Base-by-base conservation (phyloP, 768 basidiomycete genomes). In the Mycena belliarum region DNA sequence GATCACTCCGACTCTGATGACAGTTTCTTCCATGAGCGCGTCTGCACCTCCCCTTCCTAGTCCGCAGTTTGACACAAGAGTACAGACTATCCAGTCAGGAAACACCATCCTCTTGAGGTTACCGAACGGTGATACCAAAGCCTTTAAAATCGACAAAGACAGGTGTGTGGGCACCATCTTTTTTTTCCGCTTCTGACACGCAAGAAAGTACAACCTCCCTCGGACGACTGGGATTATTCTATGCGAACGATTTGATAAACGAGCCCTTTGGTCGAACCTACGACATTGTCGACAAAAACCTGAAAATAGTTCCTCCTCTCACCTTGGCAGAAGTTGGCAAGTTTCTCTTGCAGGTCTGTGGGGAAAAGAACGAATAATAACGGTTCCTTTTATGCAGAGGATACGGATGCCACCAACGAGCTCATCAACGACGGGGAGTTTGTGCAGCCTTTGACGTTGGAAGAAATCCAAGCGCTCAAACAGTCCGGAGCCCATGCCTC, bases 331-430 rank as follows among this genome's bases (percentile, higher is more conserved):
- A 95, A 74, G 80, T 95, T 65, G 93, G 94, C 93, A 72, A 65
- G 86, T 70, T 47, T 43, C 49, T 28, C 58, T 14, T 14, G 29
- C 14, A 7, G 49, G 64, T 12, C 10, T 42, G 29, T 16, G 21
- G 16, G 9, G 16, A 14, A 29, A 41, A 23, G 21, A n/a, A n/a
- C n/a, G n/a, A n/a, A n/a, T n/a, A n/a, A n/a, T n/a, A n/a, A n/a
- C n/a, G n/a, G n/a, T n/a, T n/a, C n/a, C 15, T 51, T 53, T 49
- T 15, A 59, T 7, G n/a, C 65, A 96, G 96, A 95, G 85, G 96
- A 98, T 67, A 98, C 95, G 14, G 89, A 91, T 49, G 96, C 95
- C 2, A 99, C 95, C 4, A 99, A 99, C 66, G 95, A 99, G 67
- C 81, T 94, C 4, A 99, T 99, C 23, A 89, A 91, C 65, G 95